Base-by-base conservation (phyloP, 2,329 filamentous ascomycete genomes). In the Neoscytalidium dimidiatum region DNA sequence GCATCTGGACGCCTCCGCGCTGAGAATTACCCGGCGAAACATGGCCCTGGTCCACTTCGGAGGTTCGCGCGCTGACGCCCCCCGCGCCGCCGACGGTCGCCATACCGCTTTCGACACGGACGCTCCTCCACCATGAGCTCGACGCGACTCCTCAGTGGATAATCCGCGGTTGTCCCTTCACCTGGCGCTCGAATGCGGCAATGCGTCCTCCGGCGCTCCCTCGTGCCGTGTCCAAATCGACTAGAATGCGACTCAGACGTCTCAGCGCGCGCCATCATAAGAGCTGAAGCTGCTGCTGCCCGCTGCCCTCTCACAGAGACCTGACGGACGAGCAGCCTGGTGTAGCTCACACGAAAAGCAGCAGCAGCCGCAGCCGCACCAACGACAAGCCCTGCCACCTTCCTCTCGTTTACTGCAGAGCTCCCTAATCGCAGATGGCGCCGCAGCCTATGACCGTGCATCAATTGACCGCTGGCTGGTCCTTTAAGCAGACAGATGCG, bases 401-500 rank as follows among this genome's bases (percentile, higher is more conserved):
- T 56, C 28, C 35, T 38, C 53, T 58, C 53, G 53, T 58, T 58
- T 31, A 26, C 53, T 41, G 53, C 53, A 21, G 35, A 29, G 53
- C 53, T 58, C 53, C 44, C 53, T n/a, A n/a, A 21, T 35, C 35
- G 19, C 19, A 43, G 23, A 58, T 58, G 53, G 53, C 53, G 53
- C 53, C 53, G 56, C 68, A 69, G 64, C 67, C 69, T 56, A 66
- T 74, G 17, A 62, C 64, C 57, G 67, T 70, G 35, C 72, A 77
- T 46, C 70, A 74, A 63, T 70, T 83, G 62, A 72, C 71, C 5
- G 68, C 74, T 7, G 79, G 79, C 51, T 83, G 81, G 81, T 67
- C 71, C 11, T 82, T 83, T 75, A 83, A 79, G 71, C 78, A 82
- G 68, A 74, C 77, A 17, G 75, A 80, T 65, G 67, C 70, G 3